Base-by-base conservation (phyloP, 306 rosid genomes). In the Neltuma alba region DNA sequence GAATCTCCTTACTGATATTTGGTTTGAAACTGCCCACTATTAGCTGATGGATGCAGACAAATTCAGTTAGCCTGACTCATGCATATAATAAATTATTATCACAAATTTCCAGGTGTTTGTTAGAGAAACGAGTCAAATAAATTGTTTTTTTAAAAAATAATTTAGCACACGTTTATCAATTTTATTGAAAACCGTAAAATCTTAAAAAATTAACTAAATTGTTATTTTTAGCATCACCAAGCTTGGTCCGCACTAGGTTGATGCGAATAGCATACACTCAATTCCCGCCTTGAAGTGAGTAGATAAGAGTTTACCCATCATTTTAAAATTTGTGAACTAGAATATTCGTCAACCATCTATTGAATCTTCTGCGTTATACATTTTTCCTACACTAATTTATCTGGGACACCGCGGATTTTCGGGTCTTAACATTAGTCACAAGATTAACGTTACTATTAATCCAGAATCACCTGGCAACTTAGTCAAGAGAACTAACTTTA, bases 21-120 rank as follows among this genome's bases (percentile, higher is more conserved):
- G 77, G 81, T 76, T 79, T 70, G 65, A 76, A 87, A 74, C 63
- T 74, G 12, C 64, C 87, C 33, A 83, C n/a, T 38, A 83, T 18
- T 37, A 87, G 73, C 91, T 85, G 79, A 80, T 25, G 8, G 12
- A 71, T 21, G 2, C 25, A 34, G 1, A 50, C 47, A 41, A 7
- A 60, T 16, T 69, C 74, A 69, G 54, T 68, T 13, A 81, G 81
- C 70, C 27, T 62, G 15, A 20, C 3, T 57, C 18, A 41, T 55
- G 30, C 15, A 37, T 9, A 7, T 37, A 65, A 2, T 65, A 54
- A 54, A 54, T 20, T 36, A 65, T 1, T 31, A 15, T n/a, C n/a
- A 16, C 68, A 31, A 31, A 16, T 62, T 31, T 62, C n/a, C 21
- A 62, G 13, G 68, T 31, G 23, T 30, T 62, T 60, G 20, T 5